Conservation (phyloP, 768 basidiomycete genomes). For the Termitomyces sp. region DNA sequence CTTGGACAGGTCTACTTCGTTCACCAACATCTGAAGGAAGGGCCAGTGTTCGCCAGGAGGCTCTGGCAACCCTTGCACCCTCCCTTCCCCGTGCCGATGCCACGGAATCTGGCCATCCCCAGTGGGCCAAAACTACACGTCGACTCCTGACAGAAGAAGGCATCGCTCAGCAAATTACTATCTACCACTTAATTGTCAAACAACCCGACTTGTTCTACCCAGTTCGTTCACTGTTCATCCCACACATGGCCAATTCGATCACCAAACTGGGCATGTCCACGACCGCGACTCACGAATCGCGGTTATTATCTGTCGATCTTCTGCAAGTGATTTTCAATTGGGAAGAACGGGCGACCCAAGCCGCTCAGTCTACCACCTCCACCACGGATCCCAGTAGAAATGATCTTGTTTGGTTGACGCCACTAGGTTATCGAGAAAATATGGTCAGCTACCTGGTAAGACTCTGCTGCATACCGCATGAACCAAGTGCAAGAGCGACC, state of each 20-base stretch:
- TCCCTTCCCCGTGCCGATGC: conserved; percentile 63
- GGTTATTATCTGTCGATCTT: conserved; percentile 84
- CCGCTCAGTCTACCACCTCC: conserved; percentile 10
- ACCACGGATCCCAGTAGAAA: conserved; percentile 16
- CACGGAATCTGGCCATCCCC: conserved; percentile 52
- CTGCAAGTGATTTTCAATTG: conserved; percentile 90
- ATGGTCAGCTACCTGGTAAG: conserved; percentile 96
- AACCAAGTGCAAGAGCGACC: conserved; percentile 38
- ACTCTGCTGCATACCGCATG: conserved; percentile 65
- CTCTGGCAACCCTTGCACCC: conserved; percentile 81
- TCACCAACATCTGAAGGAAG: conserved; percentile 71
- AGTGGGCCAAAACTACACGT: conserved; percentile 86
- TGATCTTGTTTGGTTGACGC: conserved; percentile 59
- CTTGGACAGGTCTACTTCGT: conserved; percentile 87
- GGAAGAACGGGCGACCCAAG: conserved; percentile 66
- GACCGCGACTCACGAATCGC: conserved; percentile 68
- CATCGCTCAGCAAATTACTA: conserved; percentile 61
- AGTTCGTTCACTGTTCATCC: conserved; percentile 87
- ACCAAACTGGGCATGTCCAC: conserved; percentile 80
- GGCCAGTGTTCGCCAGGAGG: conserved; percentile 71
- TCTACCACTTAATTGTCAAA: conserved; percentile 90
- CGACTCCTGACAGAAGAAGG: conserved; percentile 87
- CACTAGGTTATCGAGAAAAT: conserved; percentile 76
- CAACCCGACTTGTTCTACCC: conserved; percentile 91
- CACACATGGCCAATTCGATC: conserved; percentile 88